Base-by-base conservation (phyloP, 108 stramenopile genomes). In the Nitzschia putrida region DNA sequence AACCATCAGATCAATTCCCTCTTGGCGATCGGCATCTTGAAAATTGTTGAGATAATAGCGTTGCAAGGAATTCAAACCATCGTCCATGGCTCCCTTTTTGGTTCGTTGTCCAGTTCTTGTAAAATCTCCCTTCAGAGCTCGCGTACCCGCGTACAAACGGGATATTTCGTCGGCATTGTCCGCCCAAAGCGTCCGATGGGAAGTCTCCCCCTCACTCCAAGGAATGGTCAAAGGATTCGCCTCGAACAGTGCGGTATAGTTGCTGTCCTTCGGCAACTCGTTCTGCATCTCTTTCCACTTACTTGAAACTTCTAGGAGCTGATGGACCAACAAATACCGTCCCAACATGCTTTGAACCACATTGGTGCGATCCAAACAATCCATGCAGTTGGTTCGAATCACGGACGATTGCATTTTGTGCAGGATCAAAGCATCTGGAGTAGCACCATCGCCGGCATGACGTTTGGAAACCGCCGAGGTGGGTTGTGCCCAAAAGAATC, bases 321-420 rank as follows among this genome's bases (percentile, higher is more conserved):
- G 85, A 22, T 72, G 86, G 53, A 78, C 80, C 24, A 97, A 72
- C 57, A 95, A 66, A 53, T 82, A 83, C 18, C 93, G 59, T 16
- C 93, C 96, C 61, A 97, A 85, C 53, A 97, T 71, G 61, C 92
- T 93, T 70, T 98, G 98, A 20, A 97, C 96, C n/a, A 98, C 98
- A 72, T 97, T 97, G 22, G 98, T 98, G 13, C 98, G 86, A 80
- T 98, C 98, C 38, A 98, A 78, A 76, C 95, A 96, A 81, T 98
- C 98, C 96, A 98, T 97, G 79, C 98, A 98, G 78, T 98, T 98
- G 22, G 98, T 98, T 18, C 98, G 88, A 25, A 97, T 81, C 23
- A 97, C 87, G 14, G 96, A 95, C 24, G 70, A 73, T 80, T 98
- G 98, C 43, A 78, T 25, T 39, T 61, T 72, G 29, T 52, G 38